Evolutionary conservation across 1,139 yeast species (phyloP), one percentile per base, ranked within the genome.

Genomic region (Wickerhamomyces sp.): DNA sequence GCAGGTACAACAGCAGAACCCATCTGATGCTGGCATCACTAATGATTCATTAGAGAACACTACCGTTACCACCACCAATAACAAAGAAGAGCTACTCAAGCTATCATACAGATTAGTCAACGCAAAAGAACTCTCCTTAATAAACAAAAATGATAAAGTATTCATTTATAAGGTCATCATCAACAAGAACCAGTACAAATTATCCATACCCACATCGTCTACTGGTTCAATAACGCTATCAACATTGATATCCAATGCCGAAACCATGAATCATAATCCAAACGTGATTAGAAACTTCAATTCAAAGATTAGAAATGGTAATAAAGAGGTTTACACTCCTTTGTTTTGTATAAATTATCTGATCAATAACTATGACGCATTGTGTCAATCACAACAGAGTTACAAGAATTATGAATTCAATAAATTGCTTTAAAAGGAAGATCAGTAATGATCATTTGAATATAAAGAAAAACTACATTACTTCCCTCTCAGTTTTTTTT

Each of bases 291-390:
- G 30, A 11, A 46, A 46, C 35, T 46, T 46, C 11, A 46, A 46
- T 18, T 5, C 13, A 14, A 46, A 46, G 18, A 26, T 26, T 7
- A 41, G 27, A 27, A 5, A 35, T n/a, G 39, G 26, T 27, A 14
- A 13, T 34, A 13, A 14, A 5, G 36, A 27, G 7, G 31, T 27
- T 26, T 39, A 41, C n/a, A 39, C 50, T 0, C 38, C 50, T 4
- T 23, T 51, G 27, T 57, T 56, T 42, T 45, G 49, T 36, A 26
- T 54, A 13, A 58, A 58, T 43, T 41, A 45, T 27, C 40, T 58
- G 27, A 37, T 56, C 8, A 55, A 56, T 35, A 55, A 54, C 35
- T 32, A 47, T 38, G 53, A 54, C 4, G 49, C 45, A 13, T 38
- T 57, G 3, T 39, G 15, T 9, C 27, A 43, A n/a, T 44, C 37